These are phyloP conservation scores for Tylopilus intermedius DNA, from an alignment of 768 basidiomycete species.

Conservation along the genomic window DNA sequence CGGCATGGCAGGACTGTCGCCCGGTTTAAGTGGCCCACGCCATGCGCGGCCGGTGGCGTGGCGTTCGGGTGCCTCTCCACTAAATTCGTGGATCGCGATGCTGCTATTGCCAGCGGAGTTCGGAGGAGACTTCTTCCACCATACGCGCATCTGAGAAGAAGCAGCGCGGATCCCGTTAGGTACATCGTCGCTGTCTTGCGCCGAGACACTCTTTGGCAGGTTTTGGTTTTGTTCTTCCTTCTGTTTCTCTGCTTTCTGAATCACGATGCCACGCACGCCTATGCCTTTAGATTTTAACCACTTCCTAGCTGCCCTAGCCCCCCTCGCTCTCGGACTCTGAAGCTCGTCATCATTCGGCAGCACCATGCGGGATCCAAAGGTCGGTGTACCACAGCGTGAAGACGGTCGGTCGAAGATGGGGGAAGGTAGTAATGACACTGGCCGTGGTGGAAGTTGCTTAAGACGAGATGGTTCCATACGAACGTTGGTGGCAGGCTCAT, in stretches of 20 bases:
- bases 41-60: slow-evolving; percentile 4
- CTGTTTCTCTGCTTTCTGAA: slow-evolving; percentile 22
- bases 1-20: slow-evolving; percentile 17
- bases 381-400: slow-evolving; percentile 57
- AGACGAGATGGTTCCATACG: not conserved
- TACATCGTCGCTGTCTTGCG: slow-evolving; percentile 1
- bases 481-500: not conserved
- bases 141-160: slow-evolving; percentile 23
- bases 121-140: slow-evolving; percentile 27
- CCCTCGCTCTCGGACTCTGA: slow-evolving; percentile 11
- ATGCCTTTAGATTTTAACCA: slow-evolving; percentile 30
- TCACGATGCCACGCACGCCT: slow-evolving; percentile 22
- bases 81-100: slow-evolving; percentile 9
- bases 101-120: slow-evolving; percentile 11
- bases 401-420: slow-evolving; percentile 40
- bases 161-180: slow-evolving; percentile 5
- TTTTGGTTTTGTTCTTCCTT: slow-evolving; percentile 11
- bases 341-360: slow-evolving; percentile 27
- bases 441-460: slow-evolving; percentile 6
- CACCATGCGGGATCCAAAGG: slow-evolving; percentile 50
- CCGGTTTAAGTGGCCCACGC: slow-evolving; percentile 8
- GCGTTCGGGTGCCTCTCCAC: slow-evolving; percentile 1
- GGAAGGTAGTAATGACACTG: slow-evolving; percentile 13
- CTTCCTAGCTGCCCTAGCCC: slow-evolving; percentile 15
- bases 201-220: not conserved